Conservation (phyloP, 306 rosid species). For the Prunus mume region DNA sequence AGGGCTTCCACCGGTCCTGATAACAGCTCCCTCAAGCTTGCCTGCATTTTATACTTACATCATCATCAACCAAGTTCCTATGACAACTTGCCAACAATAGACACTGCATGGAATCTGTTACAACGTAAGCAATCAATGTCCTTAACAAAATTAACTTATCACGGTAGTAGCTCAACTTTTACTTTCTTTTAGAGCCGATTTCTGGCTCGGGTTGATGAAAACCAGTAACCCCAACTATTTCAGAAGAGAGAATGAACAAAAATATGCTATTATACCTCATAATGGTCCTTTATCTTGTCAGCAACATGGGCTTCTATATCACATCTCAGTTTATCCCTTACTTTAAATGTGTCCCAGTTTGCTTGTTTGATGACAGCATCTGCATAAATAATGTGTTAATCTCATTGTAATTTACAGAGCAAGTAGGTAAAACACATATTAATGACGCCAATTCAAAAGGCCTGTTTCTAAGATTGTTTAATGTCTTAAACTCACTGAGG, state of each 20-base stretch:
- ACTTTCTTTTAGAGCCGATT: neutral
- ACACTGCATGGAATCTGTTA: neutral
- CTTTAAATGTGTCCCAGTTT: conserved; percentile 80
- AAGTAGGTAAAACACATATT: neutral
- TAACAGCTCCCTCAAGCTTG: conserved; percentile 64
- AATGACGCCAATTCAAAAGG: too few relatives aligned
- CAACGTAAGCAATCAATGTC: neutral
- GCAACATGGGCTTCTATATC: conserved; percentile 78
- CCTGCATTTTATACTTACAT: conserved; percentile 47
- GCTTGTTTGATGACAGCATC: conserved; percentile 73
- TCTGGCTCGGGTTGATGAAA: neutral
- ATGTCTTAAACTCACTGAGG: too few relatives aligned
- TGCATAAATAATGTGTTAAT: conserved; percentile 45
- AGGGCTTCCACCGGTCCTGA: conserved; percentile 83
- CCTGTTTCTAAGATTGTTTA: too few relatives aligned
- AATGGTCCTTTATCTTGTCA: conserved; percentile 64
- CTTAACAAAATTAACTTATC: too few relatives aligned
- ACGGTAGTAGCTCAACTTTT: neutral
- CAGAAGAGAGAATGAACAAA: conserved; percentile 6
- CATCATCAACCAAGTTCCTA: conserved; percentile 30
- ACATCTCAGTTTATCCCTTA: conserved; percentile 78
- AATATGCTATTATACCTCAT: conserved; percentile 53
- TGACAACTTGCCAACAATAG: conserved; percentile 9
- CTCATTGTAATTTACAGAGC: conserved; percentile 3
- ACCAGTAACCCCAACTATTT: neutral